These are phyloP conservation scores for Amanita molliuscula DNA, from an alignment of 768 basidiomycete genomes.

Conservation along the genomic window DNA sequence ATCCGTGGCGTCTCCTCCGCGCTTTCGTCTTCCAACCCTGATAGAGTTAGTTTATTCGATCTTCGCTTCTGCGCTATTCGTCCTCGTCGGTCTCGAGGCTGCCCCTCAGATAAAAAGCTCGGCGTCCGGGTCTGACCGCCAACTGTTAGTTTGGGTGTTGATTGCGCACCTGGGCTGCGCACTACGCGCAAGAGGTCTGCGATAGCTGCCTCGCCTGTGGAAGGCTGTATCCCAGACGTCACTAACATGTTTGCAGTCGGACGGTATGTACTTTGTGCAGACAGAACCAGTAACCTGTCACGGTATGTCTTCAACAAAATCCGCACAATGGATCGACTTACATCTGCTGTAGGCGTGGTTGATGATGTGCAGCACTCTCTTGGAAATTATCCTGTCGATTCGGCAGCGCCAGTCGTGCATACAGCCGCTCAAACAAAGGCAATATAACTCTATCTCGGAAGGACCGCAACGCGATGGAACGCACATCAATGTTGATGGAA, in stretches of 20 bases:
- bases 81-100: conserved; percentile 71
- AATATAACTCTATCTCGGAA: conserved; percentile 76
- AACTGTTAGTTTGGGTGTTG: conserved; percentile 9
- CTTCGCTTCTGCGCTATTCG: conserved; percentile 51
- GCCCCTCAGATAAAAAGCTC: conserved; percentile 62
- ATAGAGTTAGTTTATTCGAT: conserved; percentile 20
- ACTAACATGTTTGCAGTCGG: conserved; percentile 52
- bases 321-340: conserved; percentile 19
- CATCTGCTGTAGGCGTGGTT: conserved; percentile 78
- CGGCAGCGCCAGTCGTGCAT: conserved; percentile 41
- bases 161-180: conserved; percentile 22
- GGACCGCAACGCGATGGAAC: conserved; percentile 65
- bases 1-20: conserved; percentile 43
- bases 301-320: neutral
- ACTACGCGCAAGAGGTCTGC: conserved; percentile 54
- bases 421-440: conserved; percentile 47
- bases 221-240: conserved; percentile 42
- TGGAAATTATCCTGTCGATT: conserved; percentile 46
- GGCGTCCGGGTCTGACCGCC: conserved; percentile 31
- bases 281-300: conserved; percentile 61
- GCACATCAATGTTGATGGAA: conserved; percentile 57
- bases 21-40: conserved; percentile 27
- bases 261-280: conserved; percentile 55
- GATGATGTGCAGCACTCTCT: conserved; percentile 45
- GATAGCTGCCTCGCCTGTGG: conserved; percentile 58